Evolutionary conservation across 352 stramenopile species (phyloP), one percentile per base, ranked within the genome.

Genomic region (Pythium grandisporangium): DNA sequence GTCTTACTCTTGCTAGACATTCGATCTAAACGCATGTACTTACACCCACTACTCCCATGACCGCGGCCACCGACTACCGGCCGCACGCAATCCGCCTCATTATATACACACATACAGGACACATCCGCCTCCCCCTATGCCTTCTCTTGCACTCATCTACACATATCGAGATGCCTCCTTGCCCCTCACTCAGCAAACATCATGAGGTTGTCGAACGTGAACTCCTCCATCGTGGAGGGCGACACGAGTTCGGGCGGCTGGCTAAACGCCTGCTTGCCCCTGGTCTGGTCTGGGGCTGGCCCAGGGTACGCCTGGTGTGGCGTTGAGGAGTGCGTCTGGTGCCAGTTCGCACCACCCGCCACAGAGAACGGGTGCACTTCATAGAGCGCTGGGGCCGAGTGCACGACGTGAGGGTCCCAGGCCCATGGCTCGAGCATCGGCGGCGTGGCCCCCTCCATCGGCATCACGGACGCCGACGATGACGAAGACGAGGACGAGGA

Each of bases 371-470:
- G 51, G 17, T 49, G 50, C 6, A 74, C 30, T 30, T 83, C 66
- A n/a, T 36, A 83, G 58, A 21, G 40, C 16, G 24, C 64, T 16
- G 66, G 52, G 35, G 63, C 59, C n/a, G n/a, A n/a, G n/a, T n/a
- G n/a, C n/a, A n/a, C n/a, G 30, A 60, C 40, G 43, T 80, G 71
- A 5, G 62, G 58, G 51, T 78, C 62, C 72, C 67, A 77, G 27
- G 67, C 60, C 72, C 72, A 85, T 4, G 72, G 64, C 50, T 85
- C 72, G 39, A 84, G 50, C 53, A 82, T 77, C 5, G 66, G 53
- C 14, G 64, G 53, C 16, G 30, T 33, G 21, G 43, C 35, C 36
- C 50, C 44, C 42, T 64, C 66, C 37, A 74, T 34, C 29, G 56
- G 61, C 17, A 58, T 55, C 37, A 69, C 67, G 19, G 50, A 43